Percentiles rank a stretch among this genome's conserved stretches.
These are phyloP conservation scores for Venturia asperata DNA, from an alignment of 2,329 filamentous ascomycete species.

Conservation along the genomic window DNA sequence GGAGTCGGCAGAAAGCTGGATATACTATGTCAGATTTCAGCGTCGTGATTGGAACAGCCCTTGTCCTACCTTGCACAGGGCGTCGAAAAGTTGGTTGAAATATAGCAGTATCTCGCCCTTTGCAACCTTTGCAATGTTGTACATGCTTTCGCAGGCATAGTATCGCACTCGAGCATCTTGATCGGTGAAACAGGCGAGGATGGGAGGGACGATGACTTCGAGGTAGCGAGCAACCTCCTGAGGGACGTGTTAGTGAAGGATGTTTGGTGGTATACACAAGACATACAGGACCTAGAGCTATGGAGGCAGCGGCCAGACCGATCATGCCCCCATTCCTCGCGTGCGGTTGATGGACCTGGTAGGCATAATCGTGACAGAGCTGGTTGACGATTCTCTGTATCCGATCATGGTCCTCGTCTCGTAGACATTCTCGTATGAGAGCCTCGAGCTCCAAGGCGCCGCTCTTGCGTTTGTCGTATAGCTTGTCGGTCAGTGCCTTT, in stretches of 20 bases:
- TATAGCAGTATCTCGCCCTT: constrained; percentile 96
- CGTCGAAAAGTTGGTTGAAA: constrained; percentile 98
- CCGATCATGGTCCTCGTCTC: constrained; percentile 66
- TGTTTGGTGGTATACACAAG: neutral
- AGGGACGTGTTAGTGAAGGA: constrained; percentile 24
- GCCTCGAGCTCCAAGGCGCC: constrained; percentile 93
- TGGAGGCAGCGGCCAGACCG: constrained; percentile 88
- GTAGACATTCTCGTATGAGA: constrained; percentile 76
- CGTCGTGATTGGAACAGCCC: neutral
- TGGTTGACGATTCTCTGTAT: constrained; percentile 89
- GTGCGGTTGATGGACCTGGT: constrained; percentile 93
- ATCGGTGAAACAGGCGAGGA: constrained; percentile 94
- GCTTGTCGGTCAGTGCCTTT: constrained; percentile 90
- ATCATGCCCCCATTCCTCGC: constrained; percentile 94
- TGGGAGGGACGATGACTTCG: constrained; percentile 88
- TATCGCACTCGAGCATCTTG: constrained; percentile 96
- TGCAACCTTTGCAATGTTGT: constrained; percentile 98
- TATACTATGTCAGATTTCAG: neutral
- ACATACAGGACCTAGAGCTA: constrained; percentile 82
- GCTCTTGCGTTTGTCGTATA: constrained; percentile 96
- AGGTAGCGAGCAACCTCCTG: constrained; percentile 89
- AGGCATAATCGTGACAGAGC: constrained; percentile 95
- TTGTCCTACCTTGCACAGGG: constrained; percentile 72
- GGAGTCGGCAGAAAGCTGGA: constrained; percentile 83
- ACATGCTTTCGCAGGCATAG: constrained; percentile 99